phyloP scores from a whole-genome alignment of 768 basidiomycete genomes.

The Serendipita sp. region DNA sequence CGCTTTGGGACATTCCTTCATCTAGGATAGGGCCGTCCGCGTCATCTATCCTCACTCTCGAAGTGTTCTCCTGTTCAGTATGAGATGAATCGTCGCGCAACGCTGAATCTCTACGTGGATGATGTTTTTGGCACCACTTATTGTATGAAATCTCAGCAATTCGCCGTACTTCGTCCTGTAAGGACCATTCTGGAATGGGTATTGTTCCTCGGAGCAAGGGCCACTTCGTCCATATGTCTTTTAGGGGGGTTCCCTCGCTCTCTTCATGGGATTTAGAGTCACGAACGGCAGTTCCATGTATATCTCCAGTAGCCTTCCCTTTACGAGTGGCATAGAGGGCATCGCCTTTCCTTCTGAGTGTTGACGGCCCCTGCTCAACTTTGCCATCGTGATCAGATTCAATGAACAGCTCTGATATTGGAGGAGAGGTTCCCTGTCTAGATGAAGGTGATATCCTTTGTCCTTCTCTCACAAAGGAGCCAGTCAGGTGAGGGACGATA shows the following conservation, averaged over 20 bases:
- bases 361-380: too few species aligned
- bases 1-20: constrained; percentile 17
- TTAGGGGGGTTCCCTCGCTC: neutral
- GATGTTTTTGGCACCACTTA: neutral
- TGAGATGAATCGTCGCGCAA: neutral
- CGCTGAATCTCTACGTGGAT: neutral
- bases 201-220: constrained; percentile 49
- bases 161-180: constrained; percentile 49
- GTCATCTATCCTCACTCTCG: constrained; percentile 15
- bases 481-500: constrained; percentile 35
- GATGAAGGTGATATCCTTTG: too few species aligned
- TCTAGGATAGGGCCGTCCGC: constrained; percentile 17
- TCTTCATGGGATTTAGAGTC: neutral
- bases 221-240: constrained; percentile 58
- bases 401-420: too few species aligned
- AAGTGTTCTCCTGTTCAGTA: constrained; percentile 13
- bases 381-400: too few species aligned
- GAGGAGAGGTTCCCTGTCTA: too few species aligned
- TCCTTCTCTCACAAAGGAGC: neutral
- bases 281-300: neutral
- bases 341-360: neutral
- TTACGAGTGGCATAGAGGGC: neutral
- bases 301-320: neutral
- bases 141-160: constrained; percentile 21
- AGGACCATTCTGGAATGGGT: constrained; percentile 47